These are phyloP conservation scores for Annulohypoxylon maeteangense DNA, from an alignment of 495 filamentous ascomycete genomes.

Conservation along the genomic window DNA sequence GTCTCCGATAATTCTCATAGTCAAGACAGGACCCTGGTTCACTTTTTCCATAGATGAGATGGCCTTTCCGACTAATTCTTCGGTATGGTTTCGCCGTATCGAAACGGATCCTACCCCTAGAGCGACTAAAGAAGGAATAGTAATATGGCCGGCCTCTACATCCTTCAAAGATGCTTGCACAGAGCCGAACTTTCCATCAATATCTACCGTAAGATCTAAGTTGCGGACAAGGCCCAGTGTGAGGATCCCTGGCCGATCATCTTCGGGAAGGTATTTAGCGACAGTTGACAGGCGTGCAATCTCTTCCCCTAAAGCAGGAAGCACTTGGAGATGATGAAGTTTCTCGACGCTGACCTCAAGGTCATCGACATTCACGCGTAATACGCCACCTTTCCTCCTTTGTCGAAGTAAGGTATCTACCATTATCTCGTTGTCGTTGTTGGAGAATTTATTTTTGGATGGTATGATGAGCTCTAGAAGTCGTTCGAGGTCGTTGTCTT, in stretches of 20 bases:
- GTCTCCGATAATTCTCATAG: slow-evolving; percentile 84
- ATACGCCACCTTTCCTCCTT: slow-evolving; percentile 85
- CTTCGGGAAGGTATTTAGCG: slow-evolving; percentile 93
- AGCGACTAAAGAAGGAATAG: slow-evolving; percentile 82
- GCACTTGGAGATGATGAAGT: slow-evolving; percentile 66
- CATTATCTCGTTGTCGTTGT: slow-evolving; percentile 89
- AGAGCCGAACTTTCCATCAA: slow-evolving; percentile 72
- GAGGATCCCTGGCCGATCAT: slow-evolving; percentile 90
- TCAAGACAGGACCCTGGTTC: slow-evolving; percentile 52
- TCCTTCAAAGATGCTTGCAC: slow-evolving; percentile 66
- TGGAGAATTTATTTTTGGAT: slow-evolving; percentile 89
- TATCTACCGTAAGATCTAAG: slow-evolving; percentile 65
- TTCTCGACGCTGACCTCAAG: slow-evolving; percentile 67
- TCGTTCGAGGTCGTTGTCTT: slow-evolving; percentile 81
- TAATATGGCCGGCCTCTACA: slow-evolving; percentile 83
- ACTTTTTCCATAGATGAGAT: slow-evolving; percentile 59
- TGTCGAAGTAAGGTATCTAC: slow-evolving; percentile 92
- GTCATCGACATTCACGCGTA: slow-evolving; percentile 73
- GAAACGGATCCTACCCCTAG: slow-evolving; percentile 70
- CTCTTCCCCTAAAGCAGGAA: slow-evolving; percentile 80
- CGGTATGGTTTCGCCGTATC: slow-evolving; percentile 70
- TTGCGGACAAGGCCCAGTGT: slow-evolving; percentile 74
- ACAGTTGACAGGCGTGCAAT: slow-evolving; percentile 83
- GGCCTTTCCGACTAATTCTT: slow-evolving; percentile 69
- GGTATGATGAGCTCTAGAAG: slow-evolving; percentile 89